These are phyloP conservation scores for Tarenaya hassleriana DNA, from an alignment of 345 rosid genomes.

Conservation along the genomic window DNA sequence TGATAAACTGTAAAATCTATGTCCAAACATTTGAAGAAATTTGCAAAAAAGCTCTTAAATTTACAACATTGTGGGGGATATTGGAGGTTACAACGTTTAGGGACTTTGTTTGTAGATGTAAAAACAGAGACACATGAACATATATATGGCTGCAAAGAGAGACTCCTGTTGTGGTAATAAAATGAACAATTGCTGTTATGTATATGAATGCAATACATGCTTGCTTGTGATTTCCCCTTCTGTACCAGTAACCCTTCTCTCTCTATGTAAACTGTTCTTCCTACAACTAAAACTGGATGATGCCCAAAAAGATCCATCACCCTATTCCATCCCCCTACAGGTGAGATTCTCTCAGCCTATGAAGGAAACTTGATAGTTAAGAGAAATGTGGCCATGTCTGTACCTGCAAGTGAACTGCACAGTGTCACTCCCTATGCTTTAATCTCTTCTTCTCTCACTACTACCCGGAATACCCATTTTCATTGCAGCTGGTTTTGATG, in stretches of 20 bases:
- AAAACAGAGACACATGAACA: too few species aligned
- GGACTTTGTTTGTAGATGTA: too few species aligned
- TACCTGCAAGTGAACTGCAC: constrained; percentile 21
- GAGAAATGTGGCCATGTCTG: constrained; percentile 5
- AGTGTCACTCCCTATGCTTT: constrained; percentile 28
- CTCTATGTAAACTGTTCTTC: constrained; percentile 23
- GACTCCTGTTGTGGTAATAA: too few species aligned
- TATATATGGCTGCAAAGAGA: too few species aligned
- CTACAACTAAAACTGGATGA: constrained; percentile 31
- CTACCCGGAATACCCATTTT: constrained; percentile 33
- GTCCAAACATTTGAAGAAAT: too few species aligned
- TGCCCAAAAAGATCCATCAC: constrained; percentile 30
- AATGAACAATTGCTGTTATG: too few species aligned
- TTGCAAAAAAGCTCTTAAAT: too few species aligned
- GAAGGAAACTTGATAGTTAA: constrained; percentile 13
- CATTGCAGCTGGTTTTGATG: constrained; percentile 51
- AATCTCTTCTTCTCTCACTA: constrained; percentile 39
- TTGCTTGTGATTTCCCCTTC: constrained; percentile 10
- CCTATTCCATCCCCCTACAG: constrained; percentile 17
- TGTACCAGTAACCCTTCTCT: constrained; percentile 26
- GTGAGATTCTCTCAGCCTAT: constrained; percentile 21
- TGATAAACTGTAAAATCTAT: too few species aligned
- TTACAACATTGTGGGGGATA: too few species aligned
- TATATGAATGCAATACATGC: too few species aligned
- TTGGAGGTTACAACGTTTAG: too few species aligned